A percentile compares a stretch with the other conserved stretches of the same genome.
Conservation (phyloP, 192 early-diverging fungal genomes). For the Coemansia guatemalensis region DNA sequence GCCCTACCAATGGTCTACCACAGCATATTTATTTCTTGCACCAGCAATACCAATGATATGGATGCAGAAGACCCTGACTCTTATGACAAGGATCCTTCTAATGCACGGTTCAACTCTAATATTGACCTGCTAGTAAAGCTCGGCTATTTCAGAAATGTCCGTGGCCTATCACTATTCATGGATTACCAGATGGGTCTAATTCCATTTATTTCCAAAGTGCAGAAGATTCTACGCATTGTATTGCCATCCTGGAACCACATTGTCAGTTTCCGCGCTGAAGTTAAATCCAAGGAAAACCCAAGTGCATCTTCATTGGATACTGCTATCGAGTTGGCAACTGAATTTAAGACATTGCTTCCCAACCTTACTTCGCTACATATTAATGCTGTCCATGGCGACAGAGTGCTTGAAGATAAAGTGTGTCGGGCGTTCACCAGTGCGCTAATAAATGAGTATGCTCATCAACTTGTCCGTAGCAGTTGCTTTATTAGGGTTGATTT, state of each 20-base stretch:
- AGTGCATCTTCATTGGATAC: not conserved
- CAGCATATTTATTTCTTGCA: conserved; percentile 12
- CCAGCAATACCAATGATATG: not conserved
- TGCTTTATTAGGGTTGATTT: conserved; percentile 4
- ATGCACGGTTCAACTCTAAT: conserved; percentile 4
- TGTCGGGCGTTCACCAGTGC: not conserved
- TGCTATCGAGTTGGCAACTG: not conserved
- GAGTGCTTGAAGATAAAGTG: not conserved
- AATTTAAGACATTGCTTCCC: not conserved
- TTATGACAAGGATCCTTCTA: not conserved
- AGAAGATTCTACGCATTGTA: conserved; percentile 5
- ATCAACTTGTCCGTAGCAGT: not conserved
- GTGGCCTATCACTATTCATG: not conserved
- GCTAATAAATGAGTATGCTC: conserved; percentile 1
- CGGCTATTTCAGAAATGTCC: not conserved
- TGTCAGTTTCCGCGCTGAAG: not conserved
- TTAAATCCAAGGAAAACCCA: not conserved
- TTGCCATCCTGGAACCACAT: not conserved
- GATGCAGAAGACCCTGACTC: not conserved
- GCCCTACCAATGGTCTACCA: conserved; percentile 13
- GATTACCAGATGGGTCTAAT: conserved; percentile 1
- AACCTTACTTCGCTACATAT: not conserved
- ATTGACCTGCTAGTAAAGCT: conserved; percentile 10
- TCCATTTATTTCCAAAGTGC: not conserved
- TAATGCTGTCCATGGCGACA: not conserved